phyloP scores from a whole-genome alignment of 2,329 filamentous ascomycete species.

The Dothiorella sarmentorum region DNA sequence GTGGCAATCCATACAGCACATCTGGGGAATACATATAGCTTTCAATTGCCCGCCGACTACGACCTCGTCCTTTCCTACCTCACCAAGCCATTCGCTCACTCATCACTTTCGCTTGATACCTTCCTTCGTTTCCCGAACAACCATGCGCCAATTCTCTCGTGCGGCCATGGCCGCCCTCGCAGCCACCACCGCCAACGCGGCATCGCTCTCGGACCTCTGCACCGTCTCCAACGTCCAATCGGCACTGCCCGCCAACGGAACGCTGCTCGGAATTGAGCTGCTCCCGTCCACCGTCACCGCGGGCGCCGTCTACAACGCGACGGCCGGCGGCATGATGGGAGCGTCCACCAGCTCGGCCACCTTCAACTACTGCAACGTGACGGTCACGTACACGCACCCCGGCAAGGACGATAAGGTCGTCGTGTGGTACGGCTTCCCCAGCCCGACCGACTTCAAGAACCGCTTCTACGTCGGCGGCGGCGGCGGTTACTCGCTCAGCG shows the following conservation, averaged over 20 bases:
- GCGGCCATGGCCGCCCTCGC: slow-evolving; percentile 12
- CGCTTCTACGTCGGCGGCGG: slow-evolving; percentile 48
- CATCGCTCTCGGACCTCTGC: slow-evolving; percentile 42
- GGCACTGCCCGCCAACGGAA: slow-evolving; percentile 43
- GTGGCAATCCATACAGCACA: too few species aligned
- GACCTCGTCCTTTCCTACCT: not conserved
- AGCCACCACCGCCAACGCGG: slow-evolving; percentile 1
- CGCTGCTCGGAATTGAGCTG: slow-evolving; percentile 41
- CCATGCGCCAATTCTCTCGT: slow-evolving; percentile 20
- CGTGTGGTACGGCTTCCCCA: slow-evolving; percentile 43
- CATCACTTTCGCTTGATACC: not conserved
- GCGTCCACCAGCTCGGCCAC: slow-evolving; percentile 22
- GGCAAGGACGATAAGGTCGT: slow-evolving; percentile 29
- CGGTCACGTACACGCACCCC: slow-evolving; percentile 45
- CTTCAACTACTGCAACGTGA: slow-evolving; percentile 45
- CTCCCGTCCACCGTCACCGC: slow-evolving; percentile 43
- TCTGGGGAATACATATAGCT: slow-evolving; percentile 3
- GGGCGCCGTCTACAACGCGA: slow-evolving; percentile 38
- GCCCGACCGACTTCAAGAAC: slow-evolving; percentile 43
- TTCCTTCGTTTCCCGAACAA: not conserved
- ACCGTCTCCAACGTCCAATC: slow-evolving; percentile 44
- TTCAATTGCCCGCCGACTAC: not conserved
- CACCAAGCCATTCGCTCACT: not conserved
- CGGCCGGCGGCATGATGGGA: slow-evolving; percentile 23
- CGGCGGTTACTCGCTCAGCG: slow-evolving; percentile 48